phyloP scores from a whole-genome alignment of 805 yeast species.

The Scheffersomyces amazonensis region DNA sequence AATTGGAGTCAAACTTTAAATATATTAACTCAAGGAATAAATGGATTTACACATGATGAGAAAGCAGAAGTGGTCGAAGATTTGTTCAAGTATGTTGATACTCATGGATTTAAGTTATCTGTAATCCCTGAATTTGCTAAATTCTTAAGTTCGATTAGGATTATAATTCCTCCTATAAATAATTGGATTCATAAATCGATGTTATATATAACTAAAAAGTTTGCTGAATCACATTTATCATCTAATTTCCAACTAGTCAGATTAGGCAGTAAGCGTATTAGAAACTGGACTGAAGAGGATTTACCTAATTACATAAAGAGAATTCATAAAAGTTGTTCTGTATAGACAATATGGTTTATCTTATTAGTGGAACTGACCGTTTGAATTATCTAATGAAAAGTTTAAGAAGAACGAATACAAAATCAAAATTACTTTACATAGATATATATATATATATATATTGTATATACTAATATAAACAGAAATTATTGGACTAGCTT shows the following conservation, averaged over 20 bases:
- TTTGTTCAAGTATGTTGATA: conserved; percentile 18
- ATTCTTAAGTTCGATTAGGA: conserved; percentile 10
- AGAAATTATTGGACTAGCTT: no score
- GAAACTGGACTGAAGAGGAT: conserved; percentile 62
- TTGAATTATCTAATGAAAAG: no score
- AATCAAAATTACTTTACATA: no score
- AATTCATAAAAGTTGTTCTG: conserved; percentile 7
- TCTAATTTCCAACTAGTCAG: no score
- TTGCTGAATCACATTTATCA: conserved; percentile 49
- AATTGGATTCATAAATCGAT: conserved; percentile 58
- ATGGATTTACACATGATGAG: background rate
- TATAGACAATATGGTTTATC: no score
- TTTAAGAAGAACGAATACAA: no score
- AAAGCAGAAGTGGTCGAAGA: conserved; percentile 13
- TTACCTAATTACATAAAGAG: conserved; percentile 43
- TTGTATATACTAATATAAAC: no score
- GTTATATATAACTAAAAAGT: conserved; percentile 59
- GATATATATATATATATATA: no score
- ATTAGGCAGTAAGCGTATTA: conserved; percentile 48
- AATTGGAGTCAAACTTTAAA: conserved; percentile 12
- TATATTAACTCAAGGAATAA: conserved; percentile 4
- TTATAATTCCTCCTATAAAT: conserved; percentile 23
- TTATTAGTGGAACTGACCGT: no score
- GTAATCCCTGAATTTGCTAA: conserved; percentile 23
- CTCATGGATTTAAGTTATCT: conserved; percentile 24